A percentile compares a stretch with the other conserved stretches of the same genome.
phyloP scores from a whole-genome alignment of 345 rosid species.

The Garcia nutans region DNA sequence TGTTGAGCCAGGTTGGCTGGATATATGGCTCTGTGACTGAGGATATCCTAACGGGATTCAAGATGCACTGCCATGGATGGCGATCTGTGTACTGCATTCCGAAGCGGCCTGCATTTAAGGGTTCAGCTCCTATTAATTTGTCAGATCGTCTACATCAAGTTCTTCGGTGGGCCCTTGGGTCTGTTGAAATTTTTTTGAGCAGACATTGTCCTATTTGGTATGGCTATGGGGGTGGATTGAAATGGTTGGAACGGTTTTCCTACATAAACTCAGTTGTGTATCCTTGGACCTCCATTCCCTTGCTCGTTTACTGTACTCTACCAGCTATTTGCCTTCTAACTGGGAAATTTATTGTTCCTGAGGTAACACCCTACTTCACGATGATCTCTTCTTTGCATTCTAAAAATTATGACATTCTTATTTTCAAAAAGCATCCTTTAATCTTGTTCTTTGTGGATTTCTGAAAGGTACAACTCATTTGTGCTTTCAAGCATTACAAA shows the following conservation, averaged over 20 bases:
- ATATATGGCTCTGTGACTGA: constrained; percentile 44
- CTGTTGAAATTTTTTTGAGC: constrained; percentile 94
- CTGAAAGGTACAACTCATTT: background rate
- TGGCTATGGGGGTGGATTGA: constrained; percentile 95
- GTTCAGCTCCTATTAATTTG: constrained; percentile 35
- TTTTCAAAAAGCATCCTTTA: background rate
- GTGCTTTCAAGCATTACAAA: background rate
- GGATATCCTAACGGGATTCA: too few species aligned
- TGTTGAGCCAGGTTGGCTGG: constrained; percentile 74
- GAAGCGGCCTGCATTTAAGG: too few species aligned
- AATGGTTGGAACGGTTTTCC: constrained; percentile 91
- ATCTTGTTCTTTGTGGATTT: background rate
- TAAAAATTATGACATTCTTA: background rate
- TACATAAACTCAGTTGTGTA: constrained; percentile 92
- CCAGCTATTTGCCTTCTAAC: constrained; percentile 96
- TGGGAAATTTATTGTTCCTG: constrained; percentile 91
- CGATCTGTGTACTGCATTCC: too few species aligned
- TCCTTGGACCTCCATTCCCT: constrained; percentile 88
- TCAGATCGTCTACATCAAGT: constrained; percentile 96
- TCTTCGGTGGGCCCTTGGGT: constrained; percentile 97
- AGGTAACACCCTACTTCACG: constrained; percentile 45
- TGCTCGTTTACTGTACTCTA: constrained; percentile 83
- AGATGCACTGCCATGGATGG: too few species aligned
- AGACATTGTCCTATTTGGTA: constrained; percentile 98
- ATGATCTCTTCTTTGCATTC: background rate